These are phyloP conservation scores for Symbiodinium natans DNA, from an alignment of 73 alveolate species.

Conservation along the genomic window DNA sequence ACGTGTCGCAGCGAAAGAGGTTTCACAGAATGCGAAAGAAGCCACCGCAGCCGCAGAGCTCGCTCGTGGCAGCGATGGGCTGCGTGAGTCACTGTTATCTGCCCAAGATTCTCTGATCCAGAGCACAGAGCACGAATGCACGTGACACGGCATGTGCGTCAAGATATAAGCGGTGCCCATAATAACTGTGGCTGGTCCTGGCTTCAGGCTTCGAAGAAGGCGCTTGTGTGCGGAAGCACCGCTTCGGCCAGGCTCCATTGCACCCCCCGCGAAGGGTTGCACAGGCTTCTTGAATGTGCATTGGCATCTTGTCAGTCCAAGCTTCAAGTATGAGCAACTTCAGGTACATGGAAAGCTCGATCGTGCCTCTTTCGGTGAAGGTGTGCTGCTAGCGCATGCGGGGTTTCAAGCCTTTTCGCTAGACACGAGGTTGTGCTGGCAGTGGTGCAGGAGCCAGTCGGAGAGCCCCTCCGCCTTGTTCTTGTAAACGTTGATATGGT, in stretches of 20 bases:
- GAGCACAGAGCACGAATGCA: too few species aligned
- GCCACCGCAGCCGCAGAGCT: too few species aligned
- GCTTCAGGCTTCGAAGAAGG: constrained; percentile 64
- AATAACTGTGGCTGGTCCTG: too few species aligned
- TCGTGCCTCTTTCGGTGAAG: constrained; percentile 84
- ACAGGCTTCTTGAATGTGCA: background rate
- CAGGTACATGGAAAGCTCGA: constrained; percentile 83
- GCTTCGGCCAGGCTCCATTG: constrained; percentile 79
- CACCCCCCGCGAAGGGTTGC: background rate
- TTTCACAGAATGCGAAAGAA: too few species aligned
- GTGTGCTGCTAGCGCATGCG: background rate
- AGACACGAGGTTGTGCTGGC: constrained; percentile 42
- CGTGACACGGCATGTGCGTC: too few species aligned
- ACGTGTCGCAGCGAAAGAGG: too few species aligned
- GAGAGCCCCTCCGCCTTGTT: constrained; percentile 24
- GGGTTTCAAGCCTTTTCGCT: background rate
- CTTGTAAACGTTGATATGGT: background rate
- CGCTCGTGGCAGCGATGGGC: too few species aligned
- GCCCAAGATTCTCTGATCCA: too few species aligned
- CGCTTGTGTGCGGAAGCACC: constrained; percentile 56
- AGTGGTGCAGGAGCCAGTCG: constrained; percentile 37
- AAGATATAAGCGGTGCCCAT: too few species aligned
- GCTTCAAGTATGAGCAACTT: background rate
- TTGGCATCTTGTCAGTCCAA: too few species aligned
- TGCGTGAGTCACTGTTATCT: background rate